Percentiles rank a stretch among this genome's conserved stretches.
Conservation (phyloP, 306 rosid genomes). For the Amphicarpaea edgeworthii region DNA sequence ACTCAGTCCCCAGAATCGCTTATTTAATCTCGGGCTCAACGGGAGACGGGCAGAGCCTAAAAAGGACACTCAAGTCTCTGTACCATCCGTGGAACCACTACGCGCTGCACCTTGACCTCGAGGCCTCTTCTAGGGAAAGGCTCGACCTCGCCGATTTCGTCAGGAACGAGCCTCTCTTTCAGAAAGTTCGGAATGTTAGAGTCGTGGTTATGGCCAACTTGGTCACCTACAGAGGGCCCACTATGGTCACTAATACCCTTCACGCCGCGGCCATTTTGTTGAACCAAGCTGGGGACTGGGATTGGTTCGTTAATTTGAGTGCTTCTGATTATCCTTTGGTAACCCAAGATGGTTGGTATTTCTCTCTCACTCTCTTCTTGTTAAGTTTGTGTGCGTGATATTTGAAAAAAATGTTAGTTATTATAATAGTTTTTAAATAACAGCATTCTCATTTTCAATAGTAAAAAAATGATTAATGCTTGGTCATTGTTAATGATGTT, state of each 20-base stretch:
- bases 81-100: constrained; percentile 80
- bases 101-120: constrained; percentile 75
- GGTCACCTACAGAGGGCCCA: constrained; percentile 49
- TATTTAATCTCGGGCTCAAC: constrained; percentile 82
- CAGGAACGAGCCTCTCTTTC: constrained; percentile 60
- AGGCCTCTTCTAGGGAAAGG: constrained; percentile 69
- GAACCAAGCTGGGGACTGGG: constrained; percentile 77
- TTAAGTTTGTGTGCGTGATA: no score
- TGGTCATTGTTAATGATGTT: neutral
- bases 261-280: constrained; percentile 80
- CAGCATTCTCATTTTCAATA: no score
- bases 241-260: constrained; percentile 76
- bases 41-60: constrained; percentile 74
- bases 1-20: constrained; percentile 67
- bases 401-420: no score
- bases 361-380: no score
- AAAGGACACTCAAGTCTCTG: constrained; percentile 71
- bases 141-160: constrained; percentile 64
- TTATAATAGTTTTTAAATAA: no score
- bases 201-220: constrained; percentile 69
- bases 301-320: constrained; percentile 55
- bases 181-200: constrained; percentile 62
- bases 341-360: constrained; percentile 71
- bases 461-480: no score
- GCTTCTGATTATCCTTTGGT: constrained; percentile 81